Evolutionary conservation across 495 filamentous ascomycete genomes (phyloP), one percentile per base, ranked within the genome.

Genomic region (Penicillium malachiteum): DNA sequence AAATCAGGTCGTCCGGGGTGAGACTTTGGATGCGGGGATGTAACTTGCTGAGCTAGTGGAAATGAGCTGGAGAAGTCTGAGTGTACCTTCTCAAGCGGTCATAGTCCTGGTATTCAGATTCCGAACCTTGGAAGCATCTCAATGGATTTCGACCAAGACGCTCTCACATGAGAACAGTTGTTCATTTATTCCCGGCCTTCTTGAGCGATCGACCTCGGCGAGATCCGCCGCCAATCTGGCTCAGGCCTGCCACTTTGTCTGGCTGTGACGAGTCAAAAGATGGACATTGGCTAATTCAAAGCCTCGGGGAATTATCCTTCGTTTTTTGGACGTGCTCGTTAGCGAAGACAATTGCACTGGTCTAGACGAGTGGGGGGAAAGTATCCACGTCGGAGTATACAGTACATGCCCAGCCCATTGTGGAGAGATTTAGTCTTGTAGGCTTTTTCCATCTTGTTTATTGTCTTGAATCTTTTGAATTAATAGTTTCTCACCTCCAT

Each of bases 1-100:
- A 26, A 48, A 35, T 0, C 6, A 9, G 31, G 40, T 26, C 13
- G 46, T 63, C 54, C 18, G 58, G 50, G 47, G 50, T 48, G 37
- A 56, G 49, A 56, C 44, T 31, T 47, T 40, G 32, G 34, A 56
- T 58, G 52, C 62, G 62, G 62, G 59, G 58, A 47, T 55, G 43
- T 30, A 12, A 46, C 51, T 35, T 14, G 21, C 31, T 30, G 35
- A 30, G 18, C 44, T 41, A n/a, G 13, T 43, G 50, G 21, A 52
- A 45, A 34, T 41, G 48, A 39, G 38, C 30, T 13, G 48, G 26
- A 9, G 11, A 34, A 6, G 33, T 6, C 12, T 42, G 39, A 42
- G 6, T 43, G 40, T 43, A 21, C 40, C 9, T 16, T 43, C n/a
- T 14, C 40, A 10, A 16, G 40, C 40, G 14, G 5, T 47, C 7